Evolutionary conservation across 1,139 yeast species (phyloP).

Genomic region (Scheffersomyces segobiensis): DNA sequence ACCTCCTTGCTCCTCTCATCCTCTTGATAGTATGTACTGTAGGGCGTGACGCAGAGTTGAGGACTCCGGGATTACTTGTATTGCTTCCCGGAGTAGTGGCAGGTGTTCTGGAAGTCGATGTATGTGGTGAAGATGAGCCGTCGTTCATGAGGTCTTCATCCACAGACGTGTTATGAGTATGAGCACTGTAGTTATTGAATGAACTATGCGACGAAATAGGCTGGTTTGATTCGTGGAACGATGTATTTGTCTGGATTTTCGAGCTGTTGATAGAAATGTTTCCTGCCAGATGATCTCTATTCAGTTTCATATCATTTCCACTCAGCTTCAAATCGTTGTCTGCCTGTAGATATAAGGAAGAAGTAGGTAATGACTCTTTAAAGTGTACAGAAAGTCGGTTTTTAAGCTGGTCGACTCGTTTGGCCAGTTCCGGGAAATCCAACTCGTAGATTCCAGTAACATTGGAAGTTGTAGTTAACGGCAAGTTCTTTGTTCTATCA

Average conservation of each 20-base stretch:
- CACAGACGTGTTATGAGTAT: constrained; percentile 15
- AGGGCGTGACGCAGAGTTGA: constrained; percentile 2
- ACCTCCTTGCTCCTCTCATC: constrained; percentile 32
- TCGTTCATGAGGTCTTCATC: constrained; percentile 15
- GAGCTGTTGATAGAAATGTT: background rate
- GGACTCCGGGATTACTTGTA: constrained; percentile 1
- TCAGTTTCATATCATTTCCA: background rate
- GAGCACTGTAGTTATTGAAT: constrained; percentile 12
- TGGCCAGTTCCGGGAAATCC: constrained; percentile 30
- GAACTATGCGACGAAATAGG: constrained; percentile 11
- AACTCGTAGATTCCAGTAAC: constrained; percentile 36
- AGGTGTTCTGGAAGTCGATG: constrained; percentile 12
- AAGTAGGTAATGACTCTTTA: constrained; percentile 15
- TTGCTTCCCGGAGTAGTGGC: constrained; percentile 21
- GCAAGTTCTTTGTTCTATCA: constrained; percentile 16
- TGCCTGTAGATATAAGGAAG: constrained; percentile 5
- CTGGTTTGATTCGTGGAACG: constrained; percentile 1
- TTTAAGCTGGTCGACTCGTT: constrained; percentile 19
- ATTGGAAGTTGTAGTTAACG: constrained; percentile 6
- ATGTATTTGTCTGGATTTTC: background rate
- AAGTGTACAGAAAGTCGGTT: constrained; percentile 38
- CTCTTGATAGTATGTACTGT: constrained; percentile 23
- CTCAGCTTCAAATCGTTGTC: background rate
- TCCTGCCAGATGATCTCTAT: background rate
- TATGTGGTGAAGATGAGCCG: constrained; percentile 10